A percentile compares a stretch with the other conserved stretches of the same genome.
Evolutionary conservation across 1,284 basidiomycete species (phyloP).

Genomic region (Pseudomicrostroma phylloplanum): DNA sequence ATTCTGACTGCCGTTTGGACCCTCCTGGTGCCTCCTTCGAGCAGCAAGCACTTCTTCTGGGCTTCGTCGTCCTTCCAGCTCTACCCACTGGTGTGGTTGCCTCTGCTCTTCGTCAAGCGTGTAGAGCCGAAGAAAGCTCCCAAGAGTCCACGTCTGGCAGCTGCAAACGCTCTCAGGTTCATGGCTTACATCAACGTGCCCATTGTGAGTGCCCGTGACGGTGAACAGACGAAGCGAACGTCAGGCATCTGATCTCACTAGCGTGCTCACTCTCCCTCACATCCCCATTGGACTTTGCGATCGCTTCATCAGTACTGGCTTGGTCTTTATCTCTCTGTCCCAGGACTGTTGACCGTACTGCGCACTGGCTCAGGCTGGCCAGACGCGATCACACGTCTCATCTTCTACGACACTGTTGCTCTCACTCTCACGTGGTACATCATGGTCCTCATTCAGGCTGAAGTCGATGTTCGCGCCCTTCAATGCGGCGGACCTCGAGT

Average conservation of each 20-base stretch:
- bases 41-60: too few relatives aligned
- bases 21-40: too few relatives aligned
- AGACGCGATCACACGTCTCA: neutral
- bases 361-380: neutral
- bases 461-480: neutral
- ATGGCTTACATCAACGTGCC: neutral
- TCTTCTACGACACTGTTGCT: slow-evolving; percentile 2
- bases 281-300: too few relatives aligned
- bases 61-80: neutral
- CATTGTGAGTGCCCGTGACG: too few relatives aligned
- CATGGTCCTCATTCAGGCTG: neutral
- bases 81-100: neutral
- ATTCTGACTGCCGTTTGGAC: too few relatives aligned
- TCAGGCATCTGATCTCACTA: too few relatives aligned
- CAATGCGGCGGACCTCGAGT: neutral
- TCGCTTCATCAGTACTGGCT: neutral
- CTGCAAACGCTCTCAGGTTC: neutral
- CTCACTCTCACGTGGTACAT: neutral
- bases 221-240: too few relatives aligned
- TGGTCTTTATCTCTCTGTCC: neutral
- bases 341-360: neutral
- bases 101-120: neutral
- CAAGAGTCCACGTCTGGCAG: slow-evolving; percentile 2
- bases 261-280: too few relatives aligned
- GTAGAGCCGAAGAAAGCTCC: neutral